phyloP scores from a whole-genome alignment of 257 asterid species.

The Fraxinus cuspidata region DNA sequence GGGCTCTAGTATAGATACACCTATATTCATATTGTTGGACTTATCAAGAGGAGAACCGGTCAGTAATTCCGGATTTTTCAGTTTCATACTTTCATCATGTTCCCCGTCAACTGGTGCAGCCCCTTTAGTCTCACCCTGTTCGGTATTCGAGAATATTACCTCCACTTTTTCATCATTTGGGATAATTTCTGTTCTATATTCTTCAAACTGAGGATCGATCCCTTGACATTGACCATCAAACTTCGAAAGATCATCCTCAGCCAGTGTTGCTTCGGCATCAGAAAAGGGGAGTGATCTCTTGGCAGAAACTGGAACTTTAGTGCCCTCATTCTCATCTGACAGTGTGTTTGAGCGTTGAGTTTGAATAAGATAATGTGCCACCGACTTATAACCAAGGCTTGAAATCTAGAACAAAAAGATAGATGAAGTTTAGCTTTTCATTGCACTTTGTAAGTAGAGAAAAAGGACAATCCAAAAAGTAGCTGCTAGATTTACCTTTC shows the following conservation, averaged over 20 bases:
- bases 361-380: constrained; percentile 94
- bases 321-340: constrained; percentile 32
- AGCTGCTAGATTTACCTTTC: constrained; percentile 53
- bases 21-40: constrained; percentile 8
- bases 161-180: constrained; percentile 2
- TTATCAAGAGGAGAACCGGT: constrained; percentile 9
- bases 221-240: constrained; percentile 13
- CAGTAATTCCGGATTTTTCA: constrained; percentile 11
- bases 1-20: neutral
- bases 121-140: constrained; percentile 17
- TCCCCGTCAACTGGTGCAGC: constrained; percentile 23
- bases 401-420: constrained; percentile 46
- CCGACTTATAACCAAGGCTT: constrained; percentile 81
- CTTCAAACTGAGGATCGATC: constrained; percentile 22
- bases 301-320: constrained; percentile 51
- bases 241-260: constrained; percentile 33
- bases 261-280: constrained; percentile 34
- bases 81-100: constrained; percentile 22
- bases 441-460: neutral
- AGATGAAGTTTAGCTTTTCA: neutral
- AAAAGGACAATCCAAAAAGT: neutral
- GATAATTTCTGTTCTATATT: neutral
- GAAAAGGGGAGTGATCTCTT: constrained; percentile 76
- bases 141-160: neutral
- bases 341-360: constrained; percentile 47